Base-by-base conservation (phyloP, 306 rosid genomes). In the Quercus alba region DNA sequence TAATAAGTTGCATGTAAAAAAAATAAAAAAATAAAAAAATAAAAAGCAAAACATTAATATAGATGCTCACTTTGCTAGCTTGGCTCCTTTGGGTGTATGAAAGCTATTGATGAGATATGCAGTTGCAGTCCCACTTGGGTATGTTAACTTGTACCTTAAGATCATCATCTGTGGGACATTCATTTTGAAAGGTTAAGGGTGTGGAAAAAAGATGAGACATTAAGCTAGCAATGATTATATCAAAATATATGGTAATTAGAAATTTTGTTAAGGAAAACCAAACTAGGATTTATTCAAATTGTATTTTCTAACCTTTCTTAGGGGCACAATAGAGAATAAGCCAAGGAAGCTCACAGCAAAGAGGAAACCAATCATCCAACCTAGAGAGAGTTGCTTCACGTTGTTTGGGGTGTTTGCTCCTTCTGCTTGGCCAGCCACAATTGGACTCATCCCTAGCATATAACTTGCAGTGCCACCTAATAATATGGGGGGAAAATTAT, bases 121-220 rank as follows among this genome's bases (percentile, higher is more conserved):
- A 5, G 96, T 93, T n/a, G 97, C 97, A 26, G 97, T 91, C 78
- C 97, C 94, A 81, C 97, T 93, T 13, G 96, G 96, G 59, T 93
- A 93, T 3, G 94, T 88, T 73, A 93, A 79, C 56, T 91, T 93
- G 89, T 89, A 90, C 79, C 79, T 87, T 84, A 90, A 55, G 75
- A 92, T 89, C 97, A 92, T 90, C 78, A 90, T 35, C 95, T 91
- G 55, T 56, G 56, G 26, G 70, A 77, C 58, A 56, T 74, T 8
- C 20, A 13, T 23, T 23, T 77, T 20, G 44, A 38, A 80, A 64
- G 46, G 46, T 41, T 41, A 41, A 8, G 46, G 46, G 46, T 41
- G 46, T 41, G 46, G 3, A 41, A 41, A 41, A 41, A 41, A 41
- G 46, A 41, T 8, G 11, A 41, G 46, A 41, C 46, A 41, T 41